phyloP scores from a whole-genome alignment of 306 rosid genomes.

The Prunus dulcis region DNA sequence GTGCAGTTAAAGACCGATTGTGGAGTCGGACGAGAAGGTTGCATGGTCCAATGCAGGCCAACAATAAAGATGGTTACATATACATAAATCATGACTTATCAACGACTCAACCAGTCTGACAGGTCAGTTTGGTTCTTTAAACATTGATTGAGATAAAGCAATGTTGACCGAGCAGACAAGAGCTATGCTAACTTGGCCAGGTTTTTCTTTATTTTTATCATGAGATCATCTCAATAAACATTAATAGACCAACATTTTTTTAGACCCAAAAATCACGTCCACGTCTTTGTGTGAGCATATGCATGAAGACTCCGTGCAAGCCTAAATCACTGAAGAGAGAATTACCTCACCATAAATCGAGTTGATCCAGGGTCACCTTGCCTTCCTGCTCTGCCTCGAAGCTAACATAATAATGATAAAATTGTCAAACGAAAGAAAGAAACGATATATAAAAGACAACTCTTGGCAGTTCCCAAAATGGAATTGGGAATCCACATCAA shows the following conservation, averaged over 20 bases:
- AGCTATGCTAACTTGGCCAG: background rate
- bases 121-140: background rate
- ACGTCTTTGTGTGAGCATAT: background rate
- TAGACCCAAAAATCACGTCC: background rate
- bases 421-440: background rate
- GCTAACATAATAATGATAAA: constrained; percentile 31
- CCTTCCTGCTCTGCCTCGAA: constrained; percentile 99
- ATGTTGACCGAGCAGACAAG: background rate
- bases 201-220: background rate
- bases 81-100: background rate
- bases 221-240: background rate
- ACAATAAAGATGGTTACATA: background rate
- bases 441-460: background rate
- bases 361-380: constrained; percentile 99
- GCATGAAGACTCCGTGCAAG: background rate
- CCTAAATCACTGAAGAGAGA: background rate
- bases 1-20: background rate
- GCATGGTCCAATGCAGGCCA: background rate
- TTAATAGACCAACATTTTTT: background rate
- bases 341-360: constrained; percentile 96
- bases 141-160: background rate
- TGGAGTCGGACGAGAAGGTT: background rate
- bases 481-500: background rate
- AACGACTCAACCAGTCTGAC: background rate
- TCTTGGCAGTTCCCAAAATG: background rate